phyloP scores from a whole-genome alignment of 2,329 filamentous ascomycete species.

The Mycosphaerelloides madeirae region DNA sequence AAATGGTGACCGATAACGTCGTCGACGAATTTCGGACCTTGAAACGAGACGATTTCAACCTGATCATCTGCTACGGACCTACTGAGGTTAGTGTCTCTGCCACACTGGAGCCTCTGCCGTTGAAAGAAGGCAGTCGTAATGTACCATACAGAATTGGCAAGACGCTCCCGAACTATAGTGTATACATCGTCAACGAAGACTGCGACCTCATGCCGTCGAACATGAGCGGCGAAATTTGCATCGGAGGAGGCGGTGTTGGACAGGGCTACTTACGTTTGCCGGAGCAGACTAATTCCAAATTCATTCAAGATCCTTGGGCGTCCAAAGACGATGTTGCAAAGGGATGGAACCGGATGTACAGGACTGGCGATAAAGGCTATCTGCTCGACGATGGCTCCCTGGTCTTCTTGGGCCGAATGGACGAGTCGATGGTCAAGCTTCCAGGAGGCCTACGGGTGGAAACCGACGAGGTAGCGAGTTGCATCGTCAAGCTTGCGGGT shows the following conservation, averaged over 20 bases:
- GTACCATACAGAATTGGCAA: too few relatives aligned
- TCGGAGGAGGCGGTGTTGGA: constrained; percentile 38
- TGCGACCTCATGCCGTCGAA: too few relatives aligned
- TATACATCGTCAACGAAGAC: too few relatives aligned
- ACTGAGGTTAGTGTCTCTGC: constrained; percentile 14
- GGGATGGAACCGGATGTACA: constrained; percentile 35
- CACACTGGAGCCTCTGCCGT: constrained; percentile 8
- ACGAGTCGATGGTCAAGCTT: constrained; percentile 45
- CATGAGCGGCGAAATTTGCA: constrained; percentile 45
- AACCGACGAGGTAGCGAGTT: constrained; percentile 42
- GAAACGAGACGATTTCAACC: too few relatives aligned
- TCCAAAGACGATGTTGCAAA: too few relatives aligned
- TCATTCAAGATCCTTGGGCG: too few relatives aligned
- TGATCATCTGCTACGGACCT: constrained; percentile 18
- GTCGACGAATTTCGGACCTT: too few relatives aligned
- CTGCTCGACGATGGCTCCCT: constrained; percentile 34
- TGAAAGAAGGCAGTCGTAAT: too few relatives aligned
- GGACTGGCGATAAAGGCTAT: constrained; percentile 39
- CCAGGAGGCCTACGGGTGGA: constrained; percentile 45
- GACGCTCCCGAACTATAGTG: too few relatives aligned
- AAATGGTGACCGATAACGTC: constrained; percentile 23
- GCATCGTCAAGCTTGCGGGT: constrained; percentile 26
- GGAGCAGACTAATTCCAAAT: too few relatives aligned
- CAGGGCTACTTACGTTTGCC: constrained; percentile 36
- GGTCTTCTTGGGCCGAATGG: constrained; percentile 36